Evolutionary conservation across 768 basidiomycete species (phyloP).

Genomic region (Xerocomus brunneocitrinus): DNA sequence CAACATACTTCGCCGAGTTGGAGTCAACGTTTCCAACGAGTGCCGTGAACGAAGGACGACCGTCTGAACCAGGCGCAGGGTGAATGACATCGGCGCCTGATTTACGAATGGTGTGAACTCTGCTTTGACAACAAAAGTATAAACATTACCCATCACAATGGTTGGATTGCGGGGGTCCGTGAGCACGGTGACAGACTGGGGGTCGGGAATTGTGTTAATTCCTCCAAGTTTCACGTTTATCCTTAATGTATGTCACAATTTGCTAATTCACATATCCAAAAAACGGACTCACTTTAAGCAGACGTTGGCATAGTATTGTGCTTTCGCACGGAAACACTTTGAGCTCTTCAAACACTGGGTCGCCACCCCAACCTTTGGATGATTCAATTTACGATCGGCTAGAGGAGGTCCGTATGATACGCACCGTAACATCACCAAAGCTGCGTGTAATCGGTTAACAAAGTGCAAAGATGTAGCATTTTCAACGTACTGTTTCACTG

Average conservation of each 20-base stretch:
- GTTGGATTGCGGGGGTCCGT: conserved; percentile 71
- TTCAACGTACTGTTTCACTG: conserved; percentile 67
- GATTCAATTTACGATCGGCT: neutral
- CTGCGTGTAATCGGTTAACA: conserved; percentile 33
- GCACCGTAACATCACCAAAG: conserved; percentile 64
- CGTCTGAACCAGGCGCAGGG: conserved; percentile 74
- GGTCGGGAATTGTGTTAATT: conserved; percentile 74
- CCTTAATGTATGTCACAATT: conserved; percentile 33
- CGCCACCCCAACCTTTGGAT: conserved; percentile 58
- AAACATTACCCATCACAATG: conserved; percentile 64
- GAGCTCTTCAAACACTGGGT: conserved; percentile 72
- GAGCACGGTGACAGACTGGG: conserved; percentile 57
- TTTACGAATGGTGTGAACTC: conserved; percentile 2
- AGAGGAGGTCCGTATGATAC: conserved; percentile 4
- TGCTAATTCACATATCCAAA: neutral
- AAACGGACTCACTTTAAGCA: conserved; percentile 58
- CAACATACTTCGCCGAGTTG: conserved; percentile 65
- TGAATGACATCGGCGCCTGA: conserved; percentile 80
- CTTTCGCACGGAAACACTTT: conserved; percentile 63
- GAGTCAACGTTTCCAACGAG: conserved; percentile 79
- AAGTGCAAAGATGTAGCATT: neutral
- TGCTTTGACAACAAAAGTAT: neutral
- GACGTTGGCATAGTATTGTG: conserved; percentile 80
- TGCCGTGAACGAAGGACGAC: conserved; percentile 75
- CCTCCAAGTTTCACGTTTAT: conserved; percentile 84